phyloP scores from a whole-genome alignment of 805 yeast genomes.

The Priceomyces castillae region DNA sequence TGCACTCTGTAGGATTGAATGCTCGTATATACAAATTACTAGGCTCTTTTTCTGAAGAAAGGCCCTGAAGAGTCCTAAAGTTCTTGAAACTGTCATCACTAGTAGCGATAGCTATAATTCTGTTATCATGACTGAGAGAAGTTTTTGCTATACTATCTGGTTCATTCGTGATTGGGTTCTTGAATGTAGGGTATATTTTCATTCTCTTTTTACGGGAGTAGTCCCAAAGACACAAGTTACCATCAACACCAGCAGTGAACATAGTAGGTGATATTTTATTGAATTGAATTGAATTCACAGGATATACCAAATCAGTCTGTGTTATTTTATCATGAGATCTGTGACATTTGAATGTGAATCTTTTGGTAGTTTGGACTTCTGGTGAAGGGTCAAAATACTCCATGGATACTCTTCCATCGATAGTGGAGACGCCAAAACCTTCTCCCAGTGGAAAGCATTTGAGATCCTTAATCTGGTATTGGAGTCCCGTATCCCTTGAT shows the following conservation, averaged over 20 bases:
- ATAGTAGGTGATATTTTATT: slow-evolving; percentile 36
- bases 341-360: slow-evolving; percentile 84
- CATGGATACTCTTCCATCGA: slow-evolving; percentile 81
- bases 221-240: slow-evolving; percentile 51
- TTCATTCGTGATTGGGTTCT: slow-evolving; percentile 10
- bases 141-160: slow-evolving; percentile 24
- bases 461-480: slow-evolving; percentile 60
- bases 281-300: slow-evolving; percentile 49
- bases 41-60: slow-evolving; percentile 13
- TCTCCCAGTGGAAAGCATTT: slow-evolving; percentile 49
- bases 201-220: slow-evolving; percentile 42
- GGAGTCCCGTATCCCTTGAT: slow-evolving; percentile 60
- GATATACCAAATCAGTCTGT: slow-evolving; percentile 50
- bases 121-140: slow-evolving; percentile 15
- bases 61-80: slow-evolving; percentile 9
- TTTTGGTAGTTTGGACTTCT: slow-evolving; percentile 36
- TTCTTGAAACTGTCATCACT: slow-evolving; percentile 44
- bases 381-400: slow-evolving; percentile 59
- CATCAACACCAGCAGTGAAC: slow-evolving; percentile 55
- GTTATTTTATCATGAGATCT: slow-evolving; percentile 38
- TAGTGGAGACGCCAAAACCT: slow-evolving; percentile 66
- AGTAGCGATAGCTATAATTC: slow-evolving; percentile 34
- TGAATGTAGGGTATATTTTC: slow-evolving; percentile 37
- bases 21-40: slow-evolving; percentile 18
- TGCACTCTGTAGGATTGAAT: slow-evolving; percentile 10